Evolutionary conservation across 768 basidiomycete species (phyloP).

Genomic region (Boletus pseudo-olivaceus): DNA sequence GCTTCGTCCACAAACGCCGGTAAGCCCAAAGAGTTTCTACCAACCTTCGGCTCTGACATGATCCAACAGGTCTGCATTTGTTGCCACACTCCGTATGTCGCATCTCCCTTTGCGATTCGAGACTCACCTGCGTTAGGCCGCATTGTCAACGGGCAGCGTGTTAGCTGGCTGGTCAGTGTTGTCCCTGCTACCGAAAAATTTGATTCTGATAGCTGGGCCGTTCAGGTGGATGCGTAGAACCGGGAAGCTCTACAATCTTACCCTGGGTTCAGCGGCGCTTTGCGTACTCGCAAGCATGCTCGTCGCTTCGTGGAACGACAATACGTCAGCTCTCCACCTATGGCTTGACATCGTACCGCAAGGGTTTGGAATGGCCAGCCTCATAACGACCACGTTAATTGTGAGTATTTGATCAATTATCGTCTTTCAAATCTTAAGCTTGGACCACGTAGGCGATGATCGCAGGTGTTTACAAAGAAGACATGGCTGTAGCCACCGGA

Average conservation of each 20-base stretch:
- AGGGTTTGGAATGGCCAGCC: conserved; percentile 79
- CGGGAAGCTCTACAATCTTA: conserved; percentile 79
- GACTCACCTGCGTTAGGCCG: conserved; percentile 46
- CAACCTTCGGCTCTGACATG: conserved; percentile 7
- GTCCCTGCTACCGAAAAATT: conserved; percentile 1
- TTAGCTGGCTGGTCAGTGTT: conserved; percentile 74
- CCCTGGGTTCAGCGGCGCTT: conserved; percentile 59
- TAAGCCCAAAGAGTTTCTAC: conserved; percentile 30
- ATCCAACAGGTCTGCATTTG: conserved; percentile 68
- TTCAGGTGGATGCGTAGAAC: conserved; percentile 80
- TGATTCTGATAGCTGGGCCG: conserved; percentile 6
- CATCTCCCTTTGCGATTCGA: conserved; percentile 5
- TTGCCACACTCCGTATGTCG: conserved; percentile 80
- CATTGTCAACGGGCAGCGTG: conserved; percentile 81
- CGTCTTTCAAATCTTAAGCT: conserved; percentile 1
- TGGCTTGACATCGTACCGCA: conserved; percentile 80
- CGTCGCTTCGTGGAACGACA: conserved; percentile 64
- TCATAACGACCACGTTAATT: conserved; percentile 84
- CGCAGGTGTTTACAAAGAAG: conserved; percentile 71
- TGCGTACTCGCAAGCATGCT: conserved; percentile 56
- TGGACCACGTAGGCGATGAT: conserved; percentile 70
- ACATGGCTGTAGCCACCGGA: conserved; percentile 86
- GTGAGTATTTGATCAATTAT: conserved; percentile 42
- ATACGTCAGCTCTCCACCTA: conserved; percentile 56
- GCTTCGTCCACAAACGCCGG: conserved; percentile 69